Conservation (phyloP, 495 filamentous ascomycete genomes). For the Hypoxylon intermedium region DNA sequence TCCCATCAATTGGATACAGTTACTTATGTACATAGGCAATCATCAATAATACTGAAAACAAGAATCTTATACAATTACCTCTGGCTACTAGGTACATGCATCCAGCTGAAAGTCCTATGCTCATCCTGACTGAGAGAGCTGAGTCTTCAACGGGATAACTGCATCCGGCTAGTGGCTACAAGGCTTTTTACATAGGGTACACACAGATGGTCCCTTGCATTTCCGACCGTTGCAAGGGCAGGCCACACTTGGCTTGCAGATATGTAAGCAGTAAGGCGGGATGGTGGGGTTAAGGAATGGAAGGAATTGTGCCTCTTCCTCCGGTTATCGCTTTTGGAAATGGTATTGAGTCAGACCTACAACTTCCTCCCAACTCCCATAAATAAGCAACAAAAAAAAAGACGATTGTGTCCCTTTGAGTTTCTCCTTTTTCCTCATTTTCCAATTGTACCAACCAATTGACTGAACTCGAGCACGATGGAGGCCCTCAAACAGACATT, state of each 20-base stretch:
- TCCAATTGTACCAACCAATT: conserved; percentile 3
- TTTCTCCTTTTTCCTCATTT: not conserved
- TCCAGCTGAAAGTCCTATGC: too few relatives aligned
- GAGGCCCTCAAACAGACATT: conserved; percentile 88
- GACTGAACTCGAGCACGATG: conserved; percentile 47
- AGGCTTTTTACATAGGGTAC: conserved; percentile 4
- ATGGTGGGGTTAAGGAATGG: conserved; percentile 21
- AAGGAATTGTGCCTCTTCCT: not conserved
- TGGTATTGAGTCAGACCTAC: conserved; percentile 18
- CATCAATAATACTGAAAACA: too few relatives aligned
- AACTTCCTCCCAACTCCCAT: not conserved
- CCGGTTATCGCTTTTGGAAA: conserved; percentile 32
- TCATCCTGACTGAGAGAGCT: too few relatives aligned
- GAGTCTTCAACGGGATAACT: too few relatives aligned
- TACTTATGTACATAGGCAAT: too few relatives aligned
- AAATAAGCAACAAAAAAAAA: too few relatives aligned
- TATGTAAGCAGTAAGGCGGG: not conserved
- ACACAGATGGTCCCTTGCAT: conserved; percentile 18
- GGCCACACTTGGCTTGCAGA: not conserved
- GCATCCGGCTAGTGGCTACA: conserved; percentile 2
- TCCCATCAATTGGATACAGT: too few relatives aligned
- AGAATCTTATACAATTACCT: too few relatives aligned
- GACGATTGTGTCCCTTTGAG: not conserved
- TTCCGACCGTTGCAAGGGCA: not conserved
- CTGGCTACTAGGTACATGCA: too few relatives aligned